phyloP scores from a whole-genome alignment of 768 basidiomycete genomes.

The Suillus placidus region DNA sequence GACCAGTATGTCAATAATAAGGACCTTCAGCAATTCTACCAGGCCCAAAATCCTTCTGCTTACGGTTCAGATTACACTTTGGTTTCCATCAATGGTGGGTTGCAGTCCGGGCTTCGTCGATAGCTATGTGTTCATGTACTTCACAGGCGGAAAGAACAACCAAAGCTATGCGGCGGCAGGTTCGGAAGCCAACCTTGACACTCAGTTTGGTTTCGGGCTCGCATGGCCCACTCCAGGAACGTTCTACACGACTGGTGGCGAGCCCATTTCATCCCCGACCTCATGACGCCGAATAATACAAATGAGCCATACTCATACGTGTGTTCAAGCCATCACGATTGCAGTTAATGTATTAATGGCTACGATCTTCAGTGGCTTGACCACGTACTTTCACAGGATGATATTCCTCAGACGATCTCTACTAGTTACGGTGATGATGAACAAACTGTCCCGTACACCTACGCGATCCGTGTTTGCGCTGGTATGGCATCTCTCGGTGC shows the following conservation, averaged over 20 bases:
- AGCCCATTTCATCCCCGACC: constrained; percentile 58
- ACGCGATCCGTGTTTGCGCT: constrained; percentile 58
- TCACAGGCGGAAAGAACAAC: constrained; percentile 59
- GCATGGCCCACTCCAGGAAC: constrained; percentile 60
- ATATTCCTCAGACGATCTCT: constrained; percentile 62
- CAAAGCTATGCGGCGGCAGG: constrained; percentile 59
- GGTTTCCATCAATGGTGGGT: constrained; percentile 56
- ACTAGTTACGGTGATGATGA: constrained; percentile 77
- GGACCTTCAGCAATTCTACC: constrained; percentile 57
- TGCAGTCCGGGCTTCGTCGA: neutral
- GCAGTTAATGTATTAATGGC: neutral
- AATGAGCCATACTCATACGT: constrained; percentile 55
- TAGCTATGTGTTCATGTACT: constrained; percentile 13
- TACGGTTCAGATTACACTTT: constrained; percentile 53
- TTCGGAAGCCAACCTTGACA: constrained; percentile 66
- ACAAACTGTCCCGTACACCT: constrained; percentile 68
- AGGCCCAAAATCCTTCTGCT: constrained; percentile 50
- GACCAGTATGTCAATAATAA: constrained; percentile 54
- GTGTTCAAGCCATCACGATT: constrained; percentile 17
- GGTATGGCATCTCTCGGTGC: constrained; percentile 69
- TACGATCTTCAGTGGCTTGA: constrained; percentile 56
- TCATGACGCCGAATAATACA: constrained; percentile 37
- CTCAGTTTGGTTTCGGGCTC: constrained; percentile 68
- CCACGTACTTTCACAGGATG: constrained; percentile 49
- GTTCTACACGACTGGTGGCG: constrained; percentile 65